Conservation (phyloP, 2,329 filamentous ascomycete species). For the Apiospora rasikravindrae region DNA sequence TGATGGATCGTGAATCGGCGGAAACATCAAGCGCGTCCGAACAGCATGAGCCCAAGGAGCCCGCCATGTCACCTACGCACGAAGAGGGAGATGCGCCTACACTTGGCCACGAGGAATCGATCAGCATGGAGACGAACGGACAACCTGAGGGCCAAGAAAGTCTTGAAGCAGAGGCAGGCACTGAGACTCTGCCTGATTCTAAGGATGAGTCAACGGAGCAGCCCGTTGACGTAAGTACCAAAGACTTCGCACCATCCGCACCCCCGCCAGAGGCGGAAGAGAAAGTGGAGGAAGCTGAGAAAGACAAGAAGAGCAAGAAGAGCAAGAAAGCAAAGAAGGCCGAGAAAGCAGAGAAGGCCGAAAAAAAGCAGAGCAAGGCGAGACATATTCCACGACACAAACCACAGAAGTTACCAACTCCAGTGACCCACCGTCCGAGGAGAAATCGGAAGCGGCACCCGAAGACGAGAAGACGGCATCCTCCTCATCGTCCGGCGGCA, state of each 20-base stretch:
- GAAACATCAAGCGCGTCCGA: not conserved
- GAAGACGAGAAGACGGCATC: not conserved
- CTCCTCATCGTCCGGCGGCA: constrained; percentile 9
- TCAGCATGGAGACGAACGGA: constrained; percentile 31
- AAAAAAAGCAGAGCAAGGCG: not conserved
- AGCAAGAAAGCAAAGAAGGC: constrained; percentile 18
- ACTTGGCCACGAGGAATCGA: constrained; percentile 31
- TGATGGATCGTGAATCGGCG: constrained; percentile 25
- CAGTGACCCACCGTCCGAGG: not conserved
- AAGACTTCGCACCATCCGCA: not conserved
- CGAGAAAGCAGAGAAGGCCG: not conserved
- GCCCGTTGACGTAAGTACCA: not conserved
- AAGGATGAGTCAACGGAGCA: not conserved
- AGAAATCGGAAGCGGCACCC: not conserved
- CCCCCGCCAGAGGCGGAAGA: not conserved
- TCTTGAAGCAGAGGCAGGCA: not conserved
- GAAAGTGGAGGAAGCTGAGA: not conserved
- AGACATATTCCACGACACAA: not conserved
- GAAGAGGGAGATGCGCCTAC: constrained; percentile 30
- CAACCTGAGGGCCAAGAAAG: constrained; percentile 22
- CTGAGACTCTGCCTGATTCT: not conserved
- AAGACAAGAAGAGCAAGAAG: constrained; percentile 20
- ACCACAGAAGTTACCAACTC: not conserved
- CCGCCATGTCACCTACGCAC: constrained; percentile 26
- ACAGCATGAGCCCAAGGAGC: constrained; percentile 23